Conservation (phyloP, 495 filamentous ascomycete genomes). For the Xylaria intraflava region DNA sequence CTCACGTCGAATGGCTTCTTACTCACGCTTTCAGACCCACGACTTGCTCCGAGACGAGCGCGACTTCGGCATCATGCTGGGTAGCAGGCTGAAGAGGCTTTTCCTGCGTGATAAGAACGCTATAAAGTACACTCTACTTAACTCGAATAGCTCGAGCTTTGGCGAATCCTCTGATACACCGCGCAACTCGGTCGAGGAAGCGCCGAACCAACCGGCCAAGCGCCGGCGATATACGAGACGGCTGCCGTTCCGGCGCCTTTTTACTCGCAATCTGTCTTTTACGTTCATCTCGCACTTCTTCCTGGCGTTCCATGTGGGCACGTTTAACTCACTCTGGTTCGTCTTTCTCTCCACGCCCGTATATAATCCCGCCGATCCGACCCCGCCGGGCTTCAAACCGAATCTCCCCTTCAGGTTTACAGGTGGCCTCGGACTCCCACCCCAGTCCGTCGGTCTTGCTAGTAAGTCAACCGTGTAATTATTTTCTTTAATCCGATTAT, state of each 20-base stretch:
- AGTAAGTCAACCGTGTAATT: slow-evolving; percentile 17
- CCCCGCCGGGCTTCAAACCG: slow-evolving; percentile 25
- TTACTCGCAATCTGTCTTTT: slow-evolving; percentile 63
- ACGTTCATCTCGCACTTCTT: slow-evolving; percentile 64
- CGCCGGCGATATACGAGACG: slow-evolving; percentile 31
- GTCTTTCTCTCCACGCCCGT: slow-evolving; percentile 78
- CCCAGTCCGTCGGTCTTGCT: slow-evolving; percentile 66
- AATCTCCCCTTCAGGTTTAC: slow-evolving; percentile 66
- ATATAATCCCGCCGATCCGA: slow-evolving; percentile 42
- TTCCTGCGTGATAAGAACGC: slow-evolving; percentile 15
- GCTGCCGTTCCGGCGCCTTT: slow-evolving; percentile 68
- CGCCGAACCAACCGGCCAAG: background rate
- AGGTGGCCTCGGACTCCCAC: slow-evolving; percentile 71
- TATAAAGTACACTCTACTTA: slow-evolving; percentile 19
- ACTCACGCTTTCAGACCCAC: slow-evolving; percentile 43
- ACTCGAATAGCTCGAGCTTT: slow-evolving; percentile 19
- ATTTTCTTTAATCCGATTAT: too few species aligned
- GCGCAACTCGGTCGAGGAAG: slow-evolving; percentile 11
- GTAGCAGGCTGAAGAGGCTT: slow-evolving; percentile 19
- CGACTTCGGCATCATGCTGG: slow-evolving; percentile 43
- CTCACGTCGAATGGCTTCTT: background rate
- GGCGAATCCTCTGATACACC: slow-evolving; percentile 18
- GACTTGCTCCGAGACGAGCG: slow-evolving; percentile 38
- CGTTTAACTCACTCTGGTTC: slow-evolving; percentile 80
- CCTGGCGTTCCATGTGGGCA: slow-evolving; percentile 70